Percentiles rank a stretch among this genome's conserved stretches.
These are phyloP conservation scores for Cupressus sempervirens DNA, from an alignment of 75 land plant genomes.

Conservation along the genomic window DNA sequence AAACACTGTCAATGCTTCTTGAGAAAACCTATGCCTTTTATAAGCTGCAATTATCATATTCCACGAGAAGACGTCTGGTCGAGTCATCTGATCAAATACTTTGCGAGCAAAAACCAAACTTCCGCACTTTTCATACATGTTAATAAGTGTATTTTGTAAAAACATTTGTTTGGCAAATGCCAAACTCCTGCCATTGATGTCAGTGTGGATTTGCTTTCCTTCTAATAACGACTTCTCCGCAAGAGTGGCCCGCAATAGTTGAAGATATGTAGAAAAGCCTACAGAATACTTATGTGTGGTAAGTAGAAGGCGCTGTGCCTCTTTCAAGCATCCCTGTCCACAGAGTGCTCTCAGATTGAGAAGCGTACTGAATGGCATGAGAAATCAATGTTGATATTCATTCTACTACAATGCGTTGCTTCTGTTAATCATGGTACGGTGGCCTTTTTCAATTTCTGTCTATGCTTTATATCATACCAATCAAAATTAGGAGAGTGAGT, in stretches of 20 bases:
- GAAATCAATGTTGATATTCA: background rate
- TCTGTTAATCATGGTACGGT: background rate
- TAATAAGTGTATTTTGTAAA: slow-evolving; percentile 45
- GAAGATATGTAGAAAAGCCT: background rate
- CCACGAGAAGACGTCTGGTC: slow-evolving; percentile 48
- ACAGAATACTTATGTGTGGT: background rate
- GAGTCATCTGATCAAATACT: slow-evolving; percentile 48
- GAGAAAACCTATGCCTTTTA: slow-evolving; percentile 23
- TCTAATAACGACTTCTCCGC: background rate
- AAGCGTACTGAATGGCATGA: background rate
- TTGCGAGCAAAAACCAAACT: slow-evolving; percentile 18
- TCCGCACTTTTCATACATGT: slow-evolving; percentile 28
- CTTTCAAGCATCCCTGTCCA: background rate
- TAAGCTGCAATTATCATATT: slow-evolving; percentile 52
- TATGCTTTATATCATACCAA: background rate
- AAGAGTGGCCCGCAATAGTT: background rate
- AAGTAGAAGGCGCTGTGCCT: background rate
- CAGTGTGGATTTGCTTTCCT: background rate
- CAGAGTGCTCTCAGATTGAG: background rate
- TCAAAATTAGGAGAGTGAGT: background rate
- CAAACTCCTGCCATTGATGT: background rate
- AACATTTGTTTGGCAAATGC: slow-evolving; percentile 6
- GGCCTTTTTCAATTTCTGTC: background rate
- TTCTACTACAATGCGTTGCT: background rate
- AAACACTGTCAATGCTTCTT: slow-evolving; percentile 25